These are phyloP conservation scores for Vigna hirtella DNA, from an alignment of 306 rosid genomes.

Conservation along the genomic window DNA sequence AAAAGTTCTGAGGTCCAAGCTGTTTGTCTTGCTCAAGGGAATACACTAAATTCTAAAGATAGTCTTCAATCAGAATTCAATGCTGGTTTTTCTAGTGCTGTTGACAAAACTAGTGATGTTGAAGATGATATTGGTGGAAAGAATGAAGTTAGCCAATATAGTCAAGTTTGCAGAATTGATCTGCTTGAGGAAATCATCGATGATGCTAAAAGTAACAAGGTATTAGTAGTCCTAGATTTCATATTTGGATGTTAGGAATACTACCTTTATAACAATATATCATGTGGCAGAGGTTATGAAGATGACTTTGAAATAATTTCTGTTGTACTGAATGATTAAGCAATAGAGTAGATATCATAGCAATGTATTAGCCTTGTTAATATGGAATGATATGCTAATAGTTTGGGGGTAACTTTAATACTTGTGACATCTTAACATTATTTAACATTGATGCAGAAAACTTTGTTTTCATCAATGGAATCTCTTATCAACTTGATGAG, in stretches of 20 bases:
- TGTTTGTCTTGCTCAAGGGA: constrained; percentile 33
- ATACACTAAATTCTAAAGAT: constrained; percentile 39
- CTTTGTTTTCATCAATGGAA: constrained; percentile 84
- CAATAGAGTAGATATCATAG: neutral
- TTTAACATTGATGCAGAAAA: constrained; percentile 64
- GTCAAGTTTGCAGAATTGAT: constrained; percentile 58
- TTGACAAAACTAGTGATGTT: constrained; percentile 44
- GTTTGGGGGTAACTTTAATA: neutral
- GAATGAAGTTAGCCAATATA: constrained; percentile 45
- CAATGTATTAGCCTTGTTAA: neutral
- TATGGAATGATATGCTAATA: constrained; percentile 7
- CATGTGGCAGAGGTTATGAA: constrained; percentile 3
- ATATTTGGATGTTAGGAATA: neutral
- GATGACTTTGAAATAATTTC: neutral
- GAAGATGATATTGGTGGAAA: constrained; percentile 48
- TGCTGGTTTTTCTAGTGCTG: constrained; percentile 38
- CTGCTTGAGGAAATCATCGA: constrained; percentile 80
- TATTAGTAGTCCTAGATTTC: constrained; percentile 44
- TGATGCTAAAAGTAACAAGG: constrained; percentile 88
- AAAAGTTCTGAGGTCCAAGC: constrained; percentile 42
- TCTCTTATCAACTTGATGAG: constrained; percentile 82
- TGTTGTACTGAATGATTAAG: constrained; percentile 23
- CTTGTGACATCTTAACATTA: constrained; percentile 4
- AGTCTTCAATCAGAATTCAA: constrained; percentile 42
- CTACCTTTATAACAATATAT: constrained; percentile 23